Percentiles rank a stretch among this genome's conserved stretches.
phyloP scores from a whole-genome alignment of 495 filamentous ascomycete genomes.

The Hypoxylon fuscum region DNA sequence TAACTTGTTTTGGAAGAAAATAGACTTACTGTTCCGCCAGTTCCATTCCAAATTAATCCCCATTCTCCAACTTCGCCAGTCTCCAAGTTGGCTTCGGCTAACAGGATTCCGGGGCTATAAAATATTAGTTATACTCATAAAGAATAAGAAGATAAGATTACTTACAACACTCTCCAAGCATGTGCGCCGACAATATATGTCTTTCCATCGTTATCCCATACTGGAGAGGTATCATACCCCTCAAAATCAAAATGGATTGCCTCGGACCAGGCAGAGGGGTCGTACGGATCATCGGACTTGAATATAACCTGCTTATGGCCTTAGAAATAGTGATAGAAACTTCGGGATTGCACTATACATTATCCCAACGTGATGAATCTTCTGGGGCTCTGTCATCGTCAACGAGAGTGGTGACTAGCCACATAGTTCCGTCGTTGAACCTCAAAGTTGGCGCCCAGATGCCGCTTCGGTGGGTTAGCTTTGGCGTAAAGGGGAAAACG shows the following conservation, averaged over 20 bases:
- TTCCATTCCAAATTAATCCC: slow-evolving; percentile 55
- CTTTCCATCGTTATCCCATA: slow-evolving; percentile 62
- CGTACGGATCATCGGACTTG: slow-evolving; percentile 47
- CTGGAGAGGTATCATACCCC: slow-evolving; percentile 55
- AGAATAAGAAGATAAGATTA: neutral
- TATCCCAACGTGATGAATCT: slow-evolving; percentile 53
- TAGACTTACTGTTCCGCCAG: slow-evolving; percentile 46
- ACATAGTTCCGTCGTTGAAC: slow-evolving; percentile 50
- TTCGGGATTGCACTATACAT: slow-evolving; percentile 27
- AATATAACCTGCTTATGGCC: slow-evolving; percentile 47
- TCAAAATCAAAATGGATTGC: slow-evolving; percentile 53
- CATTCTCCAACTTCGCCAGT: slow-evolving; percentile 50
- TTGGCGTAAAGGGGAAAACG: neutral
- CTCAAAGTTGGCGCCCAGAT: slow-evolving; percentile 56
- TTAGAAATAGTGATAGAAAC: neutral
- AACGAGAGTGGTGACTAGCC: slow-evolving; percentile 54
- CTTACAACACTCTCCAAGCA: slow-evolving; percentile 53
- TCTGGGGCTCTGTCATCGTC: slow-evolving; percentile 48
- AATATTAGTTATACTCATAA: neutral
- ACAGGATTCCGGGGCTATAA: slow-evolving; percentile 48
- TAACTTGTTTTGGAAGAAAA: neutral
- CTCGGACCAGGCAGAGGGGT: slow-evolving; percentile 47
- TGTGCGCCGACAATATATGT: slow-evolving; percentile 57
- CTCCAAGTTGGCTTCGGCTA: slow-evolving; percentile 50
- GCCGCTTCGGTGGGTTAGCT: slow-evolving; percentile 37